These are phyloP conservation scores for Moringa oleifera DNA, from an alignment of 345 rosid genomes.

Conservation along the genomic window DNA sequence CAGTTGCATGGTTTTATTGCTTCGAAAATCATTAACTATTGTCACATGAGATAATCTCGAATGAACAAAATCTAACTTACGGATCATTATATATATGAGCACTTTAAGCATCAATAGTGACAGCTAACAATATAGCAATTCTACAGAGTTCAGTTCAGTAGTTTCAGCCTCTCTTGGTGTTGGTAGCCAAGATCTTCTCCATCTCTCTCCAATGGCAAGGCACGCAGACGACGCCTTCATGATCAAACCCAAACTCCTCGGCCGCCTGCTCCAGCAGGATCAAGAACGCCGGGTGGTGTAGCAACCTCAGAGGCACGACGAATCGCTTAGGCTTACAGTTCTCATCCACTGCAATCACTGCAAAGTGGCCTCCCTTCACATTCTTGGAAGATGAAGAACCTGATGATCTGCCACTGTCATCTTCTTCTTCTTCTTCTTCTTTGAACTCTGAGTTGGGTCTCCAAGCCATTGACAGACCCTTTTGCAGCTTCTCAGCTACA, in stretches of 20 bases:
- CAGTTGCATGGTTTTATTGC: too few species aligned
- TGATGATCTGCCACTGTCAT: too few species aligned
- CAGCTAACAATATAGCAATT: too few species aligned
- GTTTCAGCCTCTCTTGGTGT: too few species aligned
- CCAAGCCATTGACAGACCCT: neutral
- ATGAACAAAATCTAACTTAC: too few species aligned
- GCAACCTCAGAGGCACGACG: conserved; percentile 14
- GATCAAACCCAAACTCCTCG: conserved; percentile 16
- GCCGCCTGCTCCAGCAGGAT: conserved; percentile 19
- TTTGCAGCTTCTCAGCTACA: conserved; percentile 9
- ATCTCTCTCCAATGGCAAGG: conserved; percentile 13
- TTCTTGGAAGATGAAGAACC: neutral
- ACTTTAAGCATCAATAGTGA: too few species aligned
- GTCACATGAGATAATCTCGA: too few species aligned
- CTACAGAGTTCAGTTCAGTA: too few species aligned
- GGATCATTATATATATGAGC: too few species aligned
- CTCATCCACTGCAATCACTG: conserved; percentile 12
- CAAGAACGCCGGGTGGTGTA: conserved; percentile 17
- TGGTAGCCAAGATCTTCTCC: conserved; percentile 12
- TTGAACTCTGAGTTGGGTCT: too few species aligned
- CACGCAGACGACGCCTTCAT: conserved; percentile 2
- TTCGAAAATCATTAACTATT: too few species aligned
- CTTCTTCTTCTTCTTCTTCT: too few species aligned
- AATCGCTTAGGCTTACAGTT: conserved; percentile 14
- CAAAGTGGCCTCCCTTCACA: conserved; percentile 20